Evolutionary conservation across 805 yeast genomes (phyloP), one percentile per base, ranked within the genome.

Genomic region (Candida qinlingensis): DNA sequence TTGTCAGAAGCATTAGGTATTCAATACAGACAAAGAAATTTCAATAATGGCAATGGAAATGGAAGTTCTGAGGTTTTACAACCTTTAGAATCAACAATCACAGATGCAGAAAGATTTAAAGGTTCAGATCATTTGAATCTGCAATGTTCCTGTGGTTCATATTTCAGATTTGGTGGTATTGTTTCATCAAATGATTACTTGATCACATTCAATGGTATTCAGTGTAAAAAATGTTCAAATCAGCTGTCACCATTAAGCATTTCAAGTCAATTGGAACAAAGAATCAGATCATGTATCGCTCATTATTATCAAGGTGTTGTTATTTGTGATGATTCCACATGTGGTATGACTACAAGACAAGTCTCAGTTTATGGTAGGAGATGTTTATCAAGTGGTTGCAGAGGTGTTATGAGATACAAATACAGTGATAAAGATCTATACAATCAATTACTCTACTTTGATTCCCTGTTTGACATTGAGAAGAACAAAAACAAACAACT

Each of bases 341-440:
- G 98, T 69, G 87, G 86, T 2, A 72, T 79, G 46, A 74, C 74
- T 12, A 91, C 97, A 0, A 75, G 96, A 53, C 96, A 91, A 61
- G 76, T 94, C 27, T 81, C 91, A 25, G 97, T 91, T 4, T 89
- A 87, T 60, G 98, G 98, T 46, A 80, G 83, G 56, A 76, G 92
- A 55, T 90, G 98, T 65, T 73, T 89, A 50, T 39, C 65, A 65
- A 49, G 76, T 75, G 59, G 71, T 37, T 77, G 81, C 50, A 85
- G 87, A 58, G 97, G 98, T 37, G 79, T 85, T 9, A 85, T 90
- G 89, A 72, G 79, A 50, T 86, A 81, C 65, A 76, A 75, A 49
- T 94, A 87, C 63, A 73, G 81, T 28, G 96, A 88, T 64, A 85
- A 84, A 61, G 84, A 81, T 45, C 72, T 94, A 37, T 92, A 91